Evolutionary conservation across 2,329 filamentous ascomycete genomes (phyloP).

Genomic region (Fusarium verrucosum): DNA sequence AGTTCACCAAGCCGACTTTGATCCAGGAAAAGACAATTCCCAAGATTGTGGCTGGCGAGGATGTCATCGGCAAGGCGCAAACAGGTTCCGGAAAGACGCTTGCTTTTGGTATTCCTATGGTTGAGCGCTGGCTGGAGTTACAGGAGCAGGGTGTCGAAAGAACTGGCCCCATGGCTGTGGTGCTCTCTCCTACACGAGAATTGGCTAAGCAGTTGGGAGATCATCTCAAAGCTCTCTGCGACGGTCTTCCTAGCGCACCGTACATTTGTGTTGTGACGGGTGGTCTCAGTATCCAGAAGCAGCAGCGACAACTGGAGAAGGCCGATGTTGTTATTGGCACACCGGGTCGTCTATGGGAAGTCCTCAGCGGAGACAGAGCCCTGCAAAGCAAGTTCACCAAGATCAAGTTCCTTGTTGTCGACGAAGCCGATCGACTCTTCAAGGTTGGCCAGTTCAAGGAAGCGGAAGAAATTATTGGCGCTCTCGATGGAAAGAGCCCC

Average conservation of each 20-base stretch:
- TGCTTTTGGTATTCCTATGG: constrained; percentile 91
- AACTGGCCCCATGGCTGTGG: constrained; percentile 72
- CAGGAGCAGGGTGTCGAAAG: constrained; percentile 48
- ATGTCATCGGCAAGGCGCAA: constrained; percentile 94
- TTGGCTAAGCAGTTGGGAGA: constrained; percentile 89
- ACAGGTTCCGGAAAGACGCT: constrained; percentile 97
- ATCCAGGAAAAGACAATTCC: constrained; percentile 87
- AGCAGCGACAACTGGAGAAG: constrained; percentile 82
- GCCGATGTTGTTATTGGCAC: constrained; percentile 95
- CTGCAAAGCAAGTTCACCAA: constrained; percentile 75
- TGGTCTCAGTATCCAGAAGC: constrained; percentile 93
- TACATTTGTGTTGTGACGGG: constrained; percentile 91
- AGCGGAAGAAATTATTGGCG: constrained; percentile 84
- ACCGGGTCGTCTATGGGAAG: constrained; percentile 92
- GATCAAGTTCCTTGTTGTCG: constrained; percentile 85
- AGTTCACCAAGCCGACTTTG: constrained; percentile 80
- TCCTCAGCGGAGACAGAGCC: constrained; percentile 79
- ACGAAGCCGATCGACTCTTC: constrained; percentile 92
- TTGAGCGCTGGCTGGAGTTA: constrained; percentile 79
- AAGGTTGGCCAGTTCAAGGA: constrained; percentile 97
- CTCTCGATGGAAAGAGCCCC: constrained; percentile 78
- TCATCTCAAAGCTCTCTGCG: constrained; percentile 81
- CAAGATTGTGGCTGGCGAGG: constrained; percentile 80
- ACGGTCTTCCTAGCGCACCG: constrained; percentile 66
- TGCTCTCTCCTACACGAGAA: constrained; percentile 92